Conservation (phyloP, 2,329 filamentous ascomycete species). For the Apiospora kogelbergensis region DNA sequence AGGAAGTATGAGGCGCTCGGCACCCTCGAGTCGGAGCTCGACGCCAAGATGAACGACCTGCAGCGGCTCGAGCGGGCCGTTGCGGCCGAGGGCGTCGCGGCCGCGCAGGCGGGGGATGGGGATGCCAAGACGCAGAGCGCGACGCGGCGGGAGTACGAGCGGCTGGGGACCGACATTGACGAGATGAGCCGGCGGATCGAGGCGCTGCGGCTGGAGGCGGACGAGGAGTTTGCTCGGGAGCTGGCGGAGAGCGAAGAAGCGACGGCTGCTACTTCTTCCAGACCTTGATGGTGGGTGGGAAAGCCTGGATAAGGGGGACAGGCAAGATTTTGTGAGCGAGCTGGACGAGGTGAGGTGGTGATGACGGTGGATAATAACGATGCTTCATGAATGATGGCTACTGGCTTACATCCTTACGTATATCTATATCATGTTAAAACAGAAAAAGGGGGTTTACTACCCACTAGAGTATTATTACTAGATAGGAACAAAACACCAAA, state of each 20-base stretch:
- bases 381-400: background rate
- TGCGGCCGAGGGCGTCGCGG: constrained; percentile 16
- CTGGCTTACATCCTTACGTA: background rate
- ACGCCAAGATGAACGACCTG: constrained; percentile 20
- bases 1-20: constrained; percentile 38
- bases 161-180: constrained; percentile 35
- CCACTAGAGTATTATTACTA: background rate
- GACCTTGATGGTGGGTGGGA: background rate
- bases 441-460: background rate
- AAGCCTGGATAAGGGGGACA: too few species aligned
- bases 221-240: constrained; percentile 47
- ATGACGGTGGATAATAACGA: background rate
- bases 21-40: constrained; percentile 37
- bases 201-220: constrained; percentile 41
- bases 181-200: constrained; percentile 22
- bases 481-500: background rate
- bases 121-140: constrained; percentile 11
- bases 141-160: constrained; percentile 16
- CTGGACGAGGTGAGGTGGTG: too few species aligned
- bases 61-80: constrained; percentile 11
- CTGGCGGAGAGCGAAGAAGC: constrained; percentile 37
- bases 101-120: constrained; percentile 11
- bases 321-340: too few species aligned
- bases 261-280: background rate
- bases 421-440: background rate